Evolutionary conservation across 1,139 yeast species (phyloP).

Genomic region (Candida tropicalis): DNA sequence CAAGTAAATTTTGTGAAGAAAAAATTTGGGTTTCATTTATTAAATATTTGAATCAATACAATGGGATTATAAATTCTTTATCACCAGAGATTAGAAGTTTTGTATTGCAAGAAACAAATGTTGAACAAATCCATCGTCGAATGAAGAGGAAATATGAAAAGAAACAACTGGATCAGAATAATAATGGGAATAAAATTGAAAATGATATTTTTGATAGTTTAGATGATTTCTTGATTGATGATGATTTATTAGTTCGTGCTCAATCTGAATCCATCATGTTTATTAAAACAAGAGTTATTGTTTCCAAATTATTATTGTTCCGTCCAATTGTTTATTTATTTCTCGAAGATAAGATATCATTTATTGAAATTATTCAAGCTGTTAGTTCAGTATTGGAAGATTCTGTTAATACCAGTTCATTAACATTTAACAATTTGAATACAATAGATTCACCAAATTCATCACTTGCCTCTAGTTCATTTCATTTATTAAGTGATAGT

Average conservation of each 20-base stretch:
- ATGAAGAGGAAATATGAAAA: slow-evolving; percentile 29
- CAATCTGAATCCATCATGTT: slow-evolving; percentile 45
- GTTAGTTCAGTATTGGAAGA: slow-evolving; percentile 21
- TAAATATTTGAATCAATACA: slow-evolving; percentile 41
- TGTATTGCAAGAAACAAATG: slow-evolving; percentile 37
- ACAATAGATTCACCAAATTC: slow-evolving; percentile 10
- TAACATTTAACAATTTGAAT: slow-evolving; percentile 1
- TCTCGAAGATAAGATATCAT: slow-evolving; percentile 33
- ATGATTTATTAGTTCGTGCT: slow-evolving; percentile 35
- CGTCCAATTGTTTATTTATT: slow-evolving; percentile 41
- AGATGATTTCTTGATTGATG: slow-evolving; percentile 40
- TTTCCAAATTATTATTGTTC: slow-evolving; percentile 36
- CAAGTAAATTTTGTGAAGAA: slow-evolving; percentile 24
- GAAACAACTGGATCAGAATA: slow-evolving; percentile 19
- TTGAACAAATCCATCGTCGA: slow-evolving; percentile 34
- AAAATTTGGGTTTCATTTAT: slow-evolving; percentile 35
- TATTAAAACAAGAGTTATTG: slow-evolving; percentile 40
- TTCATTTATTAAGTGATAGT: slow-evolving; percentile 1
- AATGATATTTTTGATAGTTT: slow-evolving; percentile 25
- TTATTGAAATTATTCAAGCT: slow-evolving; percentile 29
- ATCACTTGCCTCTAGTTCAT: slow-evolving; percentile 2
- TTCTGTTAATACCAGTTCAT: slow-evolving; percentile 4
- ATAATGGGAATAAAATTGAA: slow-evolving; percentile 15
- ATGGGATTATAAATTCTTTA: slow-evolving; percentile 42
- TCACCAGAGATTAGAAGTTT: slow-evolving; percentile 37